phyloP scores from a whole-genome alignment of 1,139 yeast species.

The Hanseniaspora sp. region DNA sequence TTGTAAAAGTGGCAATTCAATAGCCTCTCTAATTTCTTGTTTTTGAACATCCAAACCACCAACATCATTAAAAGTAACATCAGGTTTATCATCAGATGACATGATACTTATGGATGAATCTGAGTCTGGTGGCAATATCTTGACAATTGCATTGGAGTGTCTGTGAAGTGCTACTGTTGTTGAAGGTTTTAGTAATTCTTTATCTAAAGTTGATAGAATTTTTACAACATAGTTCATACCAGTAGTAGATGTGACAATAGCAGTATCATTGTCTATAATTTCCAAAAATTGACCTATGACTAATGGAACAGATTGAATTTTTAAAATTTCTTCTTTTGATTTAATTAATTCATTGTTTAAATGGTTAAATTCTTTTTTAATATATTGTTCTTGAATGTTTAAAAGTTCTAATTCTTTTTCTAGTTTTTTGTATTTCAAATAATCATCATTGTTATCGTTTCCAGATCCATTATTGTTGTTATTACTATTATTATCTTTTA shows the following conservation, averaged over 20 bases:
- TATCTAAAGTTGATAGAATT: constrained; percentile 83
- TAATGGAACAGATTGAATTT: constrained; percentile 93
- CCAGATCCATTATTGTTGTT: constrained; percentile 19
- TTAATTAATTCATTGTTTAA: constrained; percentile 85
- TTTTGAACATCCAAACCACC: constrained; percentile 99
- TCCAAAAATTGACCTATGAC: constrained; percentile 97
- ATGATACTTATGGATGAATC: constrained; percentile 92
- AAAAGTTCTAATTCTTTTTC: constrained; percentile 82
- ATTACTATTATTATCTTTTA: constrained; percentile 18
- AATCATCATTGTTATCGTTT: constrained; percentile 48
- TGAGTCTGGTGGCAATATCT: constrained; percentile 96
- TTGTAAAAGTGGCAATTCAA: constrained; percentile 90
- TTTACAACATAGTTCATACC: constrained; percentile 96
- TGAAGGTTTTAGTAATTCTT: constrained; percentile 88
- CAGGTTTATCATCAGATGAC: constrained; percentile 89
- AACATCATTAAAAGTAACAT: constrained; percentile 72
- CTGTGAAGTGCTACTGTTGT: constrained; percentile 96
- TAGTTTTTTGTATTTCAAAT: constrained; percentile 69
- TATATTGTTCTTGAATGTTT: constrained; percentile 83
- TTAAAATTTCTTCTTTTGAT: constrained; percentile 96
- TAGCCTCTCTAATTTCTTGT: constrained; percentile 97
- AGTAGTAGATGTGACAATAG: constrained; percentile 93
- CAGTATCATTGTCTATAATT: constrained; percentile 93
- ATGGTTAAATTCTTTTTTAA: constrained; percentile 95
- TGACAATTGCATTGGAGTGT: constrained; percentile 94